phyloP scores from a whole-genome alignment of 1,284 basidiomycete species.

The Irpex sp. region DNA sequence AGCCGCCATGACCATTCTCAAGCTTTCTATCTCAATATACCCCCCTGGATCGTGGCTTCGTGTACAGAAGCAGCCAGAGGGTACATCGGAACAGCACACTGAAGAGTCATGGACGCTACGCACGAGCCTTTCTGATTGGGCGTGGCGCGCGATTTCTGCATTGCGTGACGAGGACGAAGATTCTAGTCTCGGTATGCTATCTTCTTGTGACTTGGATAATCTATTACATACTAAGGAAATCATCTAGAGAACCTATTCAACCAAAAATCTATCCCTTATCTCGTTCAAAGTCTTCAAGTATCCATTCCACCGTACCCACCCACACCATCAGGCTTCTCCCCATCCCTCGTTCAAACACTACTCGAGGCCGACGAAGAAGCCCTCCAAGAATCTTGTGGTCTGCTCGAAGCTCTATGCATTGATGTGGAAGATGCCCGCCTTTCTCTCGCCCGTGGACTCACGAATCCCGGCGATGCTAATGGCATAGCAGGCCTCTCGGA shows the following conservation, averaged over 20 bases:
- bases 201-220: background rate
- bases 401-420: constrained; percentile 71
- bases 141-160: constrained; percentile 59
- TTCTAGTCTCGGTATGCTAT: constrained; percentile 15
- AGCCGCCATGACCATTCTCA: constrained; percentile 63
- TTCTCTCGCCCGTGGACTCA: constrained; percentile 63
- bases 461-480: constrained; percentile 53
- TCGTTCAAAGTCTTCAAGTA: constrained; percentile 53
- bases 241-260: constrained; percentile 50
- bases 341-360: constrained; percentile 43
- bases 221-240: constrained; percentile 7
- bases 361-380: constrained; percentile 67
- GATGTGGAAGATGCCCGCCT: constrained; percentile 73
- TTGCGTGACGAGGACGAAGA: constrained; percentile 24
- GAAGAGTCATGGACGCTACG: constrained; percentile 65
- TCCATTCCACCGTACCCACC: constrained; percentile 54
- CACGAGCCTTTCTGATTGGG: constrained; percentile 66
- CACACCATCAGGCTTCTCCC: constrained; percentile 36
- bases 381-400: constrained; percentile 67
- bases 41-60: constrained; percentile 61
- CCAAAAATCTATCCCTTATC: constrained; percentile 56
- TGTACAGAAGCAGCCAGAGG: constrained; percentile 13
- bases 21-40: constrained; percentile 66
- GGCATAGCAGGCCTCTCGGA: constrained; percentile 56
- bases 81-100: constrained; percentile 19